These are phyloP conservation scores for Symbiodinium pilosum DNA, from an alignment of 73 alveolate species.

Conservation along the genomic window DNA sequence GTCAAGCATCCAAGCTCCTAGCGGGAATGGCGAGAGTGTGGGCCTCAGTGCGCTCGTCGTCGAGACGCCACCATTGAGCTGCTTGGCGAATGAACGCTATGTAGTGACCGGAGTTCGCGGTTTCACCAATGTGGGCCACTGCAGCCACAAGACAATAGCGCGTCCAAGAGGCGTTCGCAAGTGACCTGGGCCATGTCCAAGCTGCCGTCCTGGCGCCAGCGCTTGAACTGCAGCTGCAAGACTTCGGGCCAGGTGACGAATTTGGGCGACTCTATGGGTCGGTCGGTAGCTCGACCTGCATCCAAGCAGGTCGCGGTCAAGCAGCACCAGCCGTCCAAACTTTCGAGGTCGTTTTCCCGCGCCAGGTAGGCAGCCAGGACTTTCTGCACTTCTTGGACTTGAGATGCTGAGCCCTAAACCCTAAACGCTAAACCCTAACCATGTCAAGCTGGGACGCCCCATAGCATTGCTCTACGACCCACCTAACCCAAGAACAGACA, in stretches of 20 bases:
- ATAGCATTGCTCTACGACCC: too few species aligned
- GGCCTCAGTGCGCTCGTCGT: too few species aligned
- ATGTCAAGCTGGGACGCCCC: too few species aligned
- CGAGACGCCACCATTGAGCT: too few species aligned
- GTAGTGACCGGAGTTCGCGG: not conserved
- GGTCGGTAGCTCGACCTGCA: not conserved
- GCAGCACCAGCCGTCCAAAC: not conserved
- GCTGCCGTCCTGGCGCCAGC: not conserved
- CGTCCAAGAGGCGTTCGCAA: not conserved
- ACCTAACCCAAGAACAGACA: too few species aligned
- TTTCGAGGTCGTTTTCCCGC: too few species aligned
- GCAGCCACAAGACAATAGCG: not conserved
- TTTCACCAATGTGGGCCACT: not conserved
- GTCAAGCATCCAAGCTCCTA: too few species aligned
- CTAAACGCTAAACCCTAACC: too few species aligned
- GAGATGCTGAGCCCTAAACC: too few species aligned
- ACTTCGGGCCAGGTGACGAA: not conserved
- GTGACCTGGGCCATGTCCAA: not conserved
- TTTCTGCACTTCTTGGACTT: too few species aligned
- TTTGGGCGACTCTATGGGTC: not conserved
- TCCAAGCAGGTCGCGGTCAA: not conserved
- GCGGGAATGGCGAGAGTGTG: too few species aligned
- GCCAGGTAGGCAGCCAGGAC: too few species aligned
- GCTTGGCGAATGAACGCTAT: not conserved
- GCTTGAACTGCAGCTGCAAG: not conserved